Conservation (phyloP, 768 basidiomycete species). For the Suillus sp. region DNA sequence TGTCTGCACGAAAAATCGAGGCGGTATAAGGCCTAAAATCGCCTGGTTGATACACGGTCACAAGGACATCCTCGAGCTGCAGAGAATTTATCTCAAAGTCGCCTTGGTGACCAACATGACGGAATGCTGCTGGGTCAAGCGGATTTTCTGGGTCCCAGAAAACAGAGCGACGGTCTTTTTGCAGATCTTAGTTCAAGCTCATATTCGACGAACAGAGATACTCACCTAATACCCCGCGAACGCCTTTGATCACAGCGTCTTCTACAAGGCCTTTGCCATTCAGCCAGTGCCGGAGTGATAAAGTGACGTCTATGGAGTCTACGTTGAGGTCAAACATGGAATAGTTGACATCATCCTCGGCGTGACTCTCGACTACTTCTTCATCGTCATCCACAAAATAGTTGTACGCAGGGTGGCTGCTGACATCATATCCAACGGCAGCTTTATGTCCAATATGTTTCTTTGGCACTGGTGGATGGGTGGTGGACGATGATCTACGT, state of each 20-base stretch:
- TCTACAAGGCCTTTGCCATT: conserved; percentile 93
- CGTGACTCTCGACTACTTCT: conserved; percentile 27
- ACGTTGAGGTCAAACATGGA: conserved; percentile 93
- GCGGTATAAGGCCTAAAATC: conserved; percentile 90
- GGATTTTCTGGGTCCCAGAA: conserved; percentile 84
- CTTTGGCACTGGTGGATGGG: conserved; percentile 20
- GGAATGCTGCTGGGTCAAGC: conserved; percentile 77
- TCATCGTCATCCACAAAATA: conserved; percentile 63
- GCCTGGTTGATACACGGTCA: conserved; percentile 93
- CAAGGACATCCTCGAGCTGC: conserved; percentile 87
- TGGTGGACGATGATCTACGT: conserved; percentile 55
- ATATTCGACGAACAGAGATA: conserved; percentile 5
- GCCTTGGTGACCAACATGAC: conserved; percentile 71
- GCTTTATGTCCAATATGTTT: conserved; percentile 48
- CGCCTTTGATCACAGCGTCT: conserved; percentile 90
- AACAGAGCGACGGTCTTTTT: conserved; percentile 81
- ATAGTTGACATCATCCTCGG: conserved; percentile 67
- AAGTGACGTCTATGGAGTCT: conserved; percentile 93
- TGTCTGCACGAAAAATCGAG: conserved; percentile 91
- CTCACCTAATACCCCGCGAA: conserved; percentile 89
- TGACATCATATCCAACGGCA: conserved; percentile 74
- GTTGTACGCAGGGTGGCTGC: conserved; percentile 74
- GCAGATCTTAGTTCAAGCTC: neutral
- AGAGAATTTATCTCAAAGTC: conserved; percentile 93
- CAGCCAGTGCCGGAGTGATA: conserved; percentile 90